These are phyloP conservation scores for Echites panduratus DNA, from an alignment of 257 asterid species.

Conservation along the genomic window DNA sequence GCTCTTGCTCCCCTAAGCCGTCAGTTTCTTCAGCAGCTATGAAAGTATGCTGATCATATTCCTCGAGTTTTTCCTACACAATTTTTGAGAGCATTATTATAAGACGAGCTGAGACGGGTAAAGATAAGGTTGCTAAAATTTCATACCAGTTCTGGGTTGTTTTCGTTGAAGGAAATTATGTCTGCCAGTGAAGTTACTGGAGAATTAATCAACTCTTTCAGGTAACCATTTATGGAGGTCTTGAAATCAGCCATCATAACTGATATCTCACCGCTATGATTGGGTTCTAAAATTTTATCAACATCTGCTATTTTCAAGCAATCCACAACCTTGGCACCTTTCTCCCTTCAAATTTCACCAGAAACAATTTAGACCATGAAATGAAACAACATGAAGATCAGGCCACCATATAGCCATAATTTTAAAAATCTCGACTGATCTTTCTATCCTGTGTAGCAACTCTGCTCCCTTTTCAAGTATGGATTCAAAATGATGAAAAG, in stretches of 20 bases:
- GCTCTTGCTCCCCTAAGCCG: conserved; percentile 45
- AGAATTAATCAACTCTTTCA: conserved; percentile 35
- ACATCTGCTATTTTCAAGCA: conserved; percentile 39
- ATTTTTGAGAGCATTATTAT: conserved; percentile 13
- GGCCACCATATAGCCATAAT: too few relatives aligned
- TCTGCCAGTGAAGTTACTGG: conserved; percentile 53
- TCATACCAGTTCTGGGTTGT: conserved; percentile 40
- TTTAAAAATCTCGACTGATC: too few relatives aligned
- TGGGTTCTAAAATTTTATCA: conserved; percentile 36
- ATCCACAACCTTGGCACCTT: conserved; percentile 45
- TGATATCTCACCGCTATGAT: conserved; percentile 36
- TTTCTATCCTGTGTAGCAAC: too few relatives aligned
- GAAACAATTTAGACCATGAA: too few relatives aligned
- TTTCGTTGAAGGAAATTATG: conserved; percentile 47
- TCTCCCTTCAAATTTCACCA: conserved; percentile 24
- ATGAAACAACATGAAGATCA: too few relatives aligned
- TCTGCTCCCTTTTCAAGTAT: too few relatives aligned
- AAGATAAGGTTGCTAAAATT: neutral
- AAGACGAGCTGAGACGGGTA: neutral
- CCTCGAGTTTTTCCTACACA: conserved; percentile 20
- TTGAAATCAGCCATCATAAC: conserved; percentile 57
- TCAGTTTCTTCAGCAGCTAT: conserved; percentile 41
- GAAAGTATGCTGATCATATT: conserved; percentile 41
- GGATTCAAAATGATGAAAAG: too few relatives aligned
- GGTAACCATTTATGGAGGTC: conserved; percentile 36